These are phyloP conservation scores for Herpetospermum pedunculosum DNA, from an alignment of 306 rosid genomes.

Conservation along the genomic window DNA sequence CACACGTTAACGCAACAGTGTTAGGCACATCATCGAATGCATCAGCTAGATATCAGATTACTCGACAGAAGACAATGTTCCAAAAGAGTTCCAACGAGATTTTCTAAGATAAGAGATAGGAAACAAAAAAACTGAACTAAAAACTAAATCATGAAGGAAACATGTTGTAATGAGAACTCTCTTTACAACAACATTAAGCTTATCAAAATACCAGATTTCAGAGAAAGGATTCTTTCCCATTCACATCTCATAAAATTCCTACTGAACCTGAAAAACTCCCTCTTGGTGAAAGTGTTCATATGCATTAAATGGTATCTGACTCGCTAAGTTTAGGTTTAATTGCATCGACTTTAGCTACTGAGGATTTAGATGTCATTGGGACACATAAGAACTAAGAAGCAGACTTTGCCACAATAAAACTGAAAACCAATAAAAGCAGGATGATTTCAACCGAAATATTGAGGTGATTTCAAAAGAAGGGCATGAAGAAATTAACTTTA, in stretches of 20 bases:
- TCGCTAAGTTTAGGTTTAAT: neutral
- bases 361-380: neutral
- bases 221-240: neutral
- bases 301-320: neutral
- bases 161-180: neutral
- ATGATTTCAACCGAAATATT: neutral
- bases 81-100: neutral
- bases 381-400: neutral
- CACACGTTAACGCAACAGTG: neutral
- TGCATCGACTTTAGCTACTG: neutral
- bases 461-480: neutral
- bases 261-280: neutral
- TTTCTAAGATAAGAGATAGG: neutral
- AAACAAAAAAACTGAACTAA: neutral
- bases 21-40: neutral
- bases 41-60: neutral
- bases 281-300: neutral
- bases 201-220: neutral
- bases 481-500: neutral
- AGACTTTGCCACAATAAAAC: neutral
- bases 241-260: neutral
- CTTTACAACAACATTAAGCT: neutral
- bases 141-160: neutral
- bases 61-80: neutral
- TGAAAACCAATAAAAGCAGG: neutral